Evolutionary conservation across 2,329 filamentous ascomycete genomes (phyloP), one percentile per base, ranked within the genome.

Genomic region (Fusarium citri): DNA sequence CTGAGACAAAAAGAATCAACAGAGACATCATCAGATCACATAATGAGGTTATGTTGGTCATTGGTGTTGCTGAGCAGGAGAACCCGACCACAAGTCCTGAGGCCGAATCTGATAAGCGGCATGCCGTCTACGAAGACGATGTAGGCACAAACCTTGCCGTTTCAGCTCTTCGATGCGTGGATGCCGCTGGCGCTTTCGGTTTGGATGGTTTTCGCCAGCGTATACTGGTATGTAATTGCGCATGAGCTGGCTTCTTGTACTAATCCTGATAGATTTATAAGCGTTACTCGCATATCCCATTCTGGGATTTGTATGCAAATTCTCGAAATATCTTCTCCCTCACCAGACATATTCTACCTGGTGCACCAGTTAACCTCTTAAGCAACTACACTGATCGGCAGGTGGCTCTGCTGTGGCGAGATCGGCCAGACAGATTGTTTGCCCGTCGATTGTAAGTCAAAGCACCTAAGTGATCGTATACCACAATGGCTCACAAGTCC

Each of bases 1-100:
- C 82, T 1, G 82, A 84, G 54, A 88, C 86, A 2, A 86, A 84
- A 72, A 79, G 80, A 15, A 83, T 88, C 66, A 88, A 88, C 68
- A 83, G 84, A 50, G 84, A 87, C 61, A 83, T 89, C 31, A 86
- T 89, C 26, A 82, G 87, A 54, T 84, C 87, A 12, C 87, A 89
- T 72, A 89, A 89, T 68, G 87, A 89, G 68, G 87, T 89, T 6
- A 89, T 89, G 87, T 82, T 85, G 20, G 86, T 88, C 12, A 89
- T 89, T 41, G 87, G 87, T 8, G 87, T 89, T 7, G 87, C 87
- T 11, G 87, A 89, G 71, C 85, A 87, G 16, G 87, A 89, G 55
- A 84, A 83, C 53, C 78, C 78, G 10, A 72, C 73, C 6, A 74
- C 78, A 23, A 80, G 81, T 6, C 78, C 79, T 8, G 80, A 84